These are phyloP conservation scores for Strobilomyces dryophilus DNA, from an alignment of 768 basidiomycete species.

Conservation along the genomic window DNA sequence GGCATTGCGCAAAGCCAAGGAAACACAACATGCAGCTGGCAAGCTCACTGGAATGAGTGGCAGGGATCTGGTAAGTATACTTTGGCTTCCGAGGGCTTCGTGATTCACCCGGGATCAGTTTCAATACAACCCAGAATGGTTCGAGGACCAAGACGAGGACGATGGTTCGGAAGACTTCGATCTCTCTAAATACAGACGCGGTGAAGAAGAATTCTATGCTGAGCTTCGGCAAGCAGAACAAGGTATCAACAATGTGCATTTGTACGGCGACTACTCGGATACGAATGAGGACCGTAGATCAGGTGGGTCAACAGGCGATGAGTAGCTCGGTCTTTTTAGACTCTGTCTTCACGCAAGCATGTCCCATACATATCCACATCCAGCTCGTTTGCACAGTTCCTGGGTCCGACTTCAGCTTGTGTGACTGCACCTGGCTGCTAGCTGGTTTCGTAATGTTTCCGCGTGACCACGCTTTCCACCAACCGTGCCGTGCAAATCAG, in stretches of 20 bases:
- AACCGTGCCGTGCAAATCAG: neutral
- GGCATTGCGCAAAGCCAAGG: constrained; percentile 76
- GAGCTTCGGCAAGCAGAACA: constrained; percentile 23
- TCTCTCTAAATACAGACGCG: constrained; percentile 52
- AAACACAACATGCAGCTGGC: constrained; percentile 75
- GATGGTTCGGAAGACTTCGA: constrained; percentile 50
- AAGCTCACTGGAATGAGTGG: constrained; percentile 94
- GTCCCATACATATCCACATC: neutral
- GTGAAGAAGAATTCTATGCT: constrained; percentile 28
- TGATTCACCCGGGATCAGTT: constrained; percentile 47
- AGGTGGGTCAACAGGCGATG: neutral
- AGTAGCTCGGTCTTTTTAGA: neutral
- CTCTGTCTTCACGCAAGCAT: neutral
- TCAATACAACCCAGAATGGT: constrained; percentile 95
- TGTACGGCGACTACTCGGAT: constrained; percentile 17
- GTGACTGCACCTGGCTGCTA: neutral
- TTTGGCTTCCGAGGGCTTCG: neutral
- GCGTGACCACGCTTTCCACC: constrained; percentile 5
- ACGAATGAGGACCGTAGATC: constrained; percentile 4
- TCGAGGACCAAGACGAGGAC: constrained; percentile 66
- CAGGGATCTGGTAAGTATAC: constrained; percentile 73
- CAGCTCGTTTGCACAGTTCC: neutral
- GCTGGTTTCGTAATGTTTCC: constrained; percentile 18
- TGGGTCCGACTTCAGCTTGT: neutral
- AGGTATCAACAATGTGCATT: constrained; percentile 9